Conservation (phyloP, 352 stramenopile species). For the Phytophthora megakarya region DNA sequence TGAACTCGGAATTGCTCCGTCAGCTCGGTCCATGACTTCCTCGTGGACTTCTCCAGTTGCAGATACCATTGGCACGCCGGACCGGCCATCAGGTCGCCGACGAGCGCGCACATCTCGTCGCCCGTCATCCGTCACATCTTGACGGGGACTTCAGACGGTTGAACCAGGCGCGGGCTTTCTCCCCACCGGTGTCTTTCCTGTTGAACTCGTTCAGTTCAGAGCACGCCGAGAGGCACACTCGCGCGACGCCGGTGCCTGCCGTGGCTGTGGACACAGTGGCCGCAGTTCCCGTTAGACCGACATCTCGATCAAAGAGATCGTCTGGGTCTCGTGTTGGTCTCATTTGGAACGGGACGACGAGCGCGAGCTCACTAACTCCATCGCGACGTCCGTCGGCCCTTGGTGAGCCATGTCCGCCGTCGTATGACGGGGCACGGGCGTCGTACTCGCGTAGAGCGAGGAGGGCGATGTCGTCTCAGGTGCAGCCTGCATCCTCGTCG, state of each 20-base stretch:
- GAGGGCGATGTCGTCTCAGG: no score
- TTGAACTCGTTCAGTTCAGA: conserved; percentile 23
- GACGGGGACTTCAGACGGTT: conserved; percentile 10
- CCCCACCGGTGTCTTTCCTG: conserved; percentile 5
- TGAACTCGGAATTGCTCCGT: conserved; percentile 20
- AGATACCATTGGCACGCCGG: conserved; percentile 8
- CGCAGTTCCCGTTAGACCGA: no score
- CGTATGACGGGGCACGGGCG: no score
- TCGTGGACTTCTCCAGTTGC: no score
- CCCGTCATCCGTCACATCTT: conserved; percentile 15
- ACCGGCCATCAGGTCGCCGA: conserved; percentile 18
- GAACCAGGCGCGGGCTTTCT: conserved; percentile 16
- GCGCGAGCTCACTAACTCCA: conserved; percentile 17
- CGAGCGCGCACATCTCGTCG: conserved; percentile 10
- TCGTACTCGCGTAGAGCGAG: no score
- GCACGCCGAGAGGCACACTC: conserved; percentile 10
- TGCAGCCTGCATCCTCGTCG: no score
- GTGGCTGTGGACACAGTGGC: no score
- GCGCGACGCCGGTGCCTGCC: no score
- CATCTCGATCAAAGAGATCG: not conserved
- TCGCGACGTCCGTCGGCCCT: not conserved
- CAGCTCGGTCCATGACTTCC: no score
- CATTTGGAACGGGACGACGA: no score
- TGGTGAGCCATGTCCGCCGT: no score
- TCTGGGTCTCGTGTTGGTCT: conserved; percentile 1